Evolutionary conservation across 2,329 filamentous ascomycete species (phyloP).

Genomic region (Colletotrichum costaricense): DNA sequence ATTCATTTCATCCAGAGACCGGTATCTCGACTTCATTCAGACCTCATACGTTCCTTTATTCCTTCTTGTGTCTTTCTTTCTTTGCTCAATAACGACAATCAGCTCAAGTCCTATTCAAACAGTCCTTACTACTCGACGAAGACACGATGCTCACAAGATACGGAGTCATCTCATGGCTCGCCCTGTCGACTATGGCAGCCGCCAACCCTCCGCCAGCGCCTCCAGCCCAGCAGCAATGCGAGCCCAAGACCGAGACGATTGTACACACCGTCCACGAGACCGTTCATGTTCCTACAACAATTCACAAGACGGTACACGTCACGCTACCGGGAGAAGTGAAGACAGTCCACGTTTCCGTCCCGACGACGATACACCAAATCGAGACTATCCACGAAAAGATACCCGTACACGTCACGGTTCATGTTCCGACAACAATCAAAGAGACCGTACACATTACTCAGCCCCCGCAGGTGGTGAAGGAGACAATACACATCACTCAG

Average conservation of each 20-base stretch:
- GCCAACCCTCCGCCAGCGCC: slow-evolving; percentile 22
- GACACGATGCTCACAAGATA: slow-evolving; percentile 19
- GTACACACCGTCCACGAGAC: slow-evolving; percentile 21
- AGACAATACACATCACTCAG: slow-evolving; percentile 21
- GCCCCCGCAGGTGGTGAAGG: slow-evolving; percentile 17
- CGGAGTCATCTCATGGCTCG: slow-evolving; percentile 27
- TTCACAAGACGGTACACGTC: slow-evolving; percentile 18
- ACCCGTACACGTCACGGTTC: slow-evolving; percentile 12
- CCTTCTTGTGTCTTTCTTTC: slow-evolving; percentile 5
- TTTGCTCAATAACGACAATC: background rate
- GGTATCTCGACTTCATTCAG: slow-evolving; percentile 35
- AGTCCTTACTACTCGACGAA: background rate
- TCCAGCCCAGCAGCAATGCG: slow-evolving; percentile 18
- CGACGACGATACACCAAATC: slow-evolving; percentile 17
- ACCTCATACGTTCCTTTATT: slow-evolving; percentile 34
- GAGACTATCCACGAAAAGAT: slow-evolving; percentile 23
- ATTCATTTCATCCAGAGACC: slow-evolving; percentile 32
- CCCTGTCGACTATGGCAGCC: slow-evolving; percentile 21
- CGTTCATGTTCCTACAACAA: background rate
- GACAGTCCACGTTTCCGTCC: slow-evolving; percentile 15
- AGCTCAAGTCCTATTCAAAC: background rate
- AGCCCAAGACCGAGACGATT: slow-evolving; percentile 28
- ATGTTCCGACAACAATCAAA: slow-evolving; percentile 1
- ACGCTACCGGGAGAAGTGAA: slow-evolving; percentile 8
- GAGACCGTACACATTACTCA: slow-evolving; percentile 25